phyloP scores from a whole-genome alignment of 1,284 basidiomycete species.

The Rhodotorula sp. region DNA sequence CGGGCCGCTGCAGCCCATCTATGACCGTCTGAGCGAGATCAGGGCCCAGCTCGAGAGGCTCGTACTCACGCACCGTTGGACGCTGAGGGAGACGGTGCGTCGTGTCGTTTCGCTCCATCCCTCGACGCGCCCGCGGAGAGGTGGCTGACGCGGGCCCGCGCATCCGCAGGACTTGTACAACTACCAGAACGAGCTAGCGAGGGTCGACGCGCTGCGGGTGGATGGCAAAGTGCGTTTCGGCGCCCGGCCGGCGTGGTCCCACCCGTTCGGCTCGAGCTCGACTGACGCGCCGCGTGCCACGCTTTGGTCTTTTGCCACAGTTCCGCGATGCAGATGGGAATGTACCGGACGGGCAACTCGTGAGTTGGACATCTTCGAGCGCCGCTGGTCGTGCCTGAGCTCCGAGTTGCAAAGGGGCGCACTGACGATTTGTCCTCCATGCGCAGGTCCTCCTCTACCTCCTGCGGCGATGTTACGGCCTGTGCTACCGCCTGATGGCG shows the following conservation, averaged over 20 bases:
- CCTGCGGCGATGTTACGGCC: constrained; percentile 89
- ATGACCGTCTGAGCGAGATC: constrained; percentile 85
- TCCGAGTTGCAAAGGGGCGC: neutral
- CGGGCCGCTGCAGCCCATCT: constrained; percentile 82
- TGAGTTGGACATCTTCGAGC: constrained; percentile 53
- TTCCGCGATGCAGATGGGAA: constrained; percentile 94
- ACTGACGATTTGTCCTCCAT: neutral
- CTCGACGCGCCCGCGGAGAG: neutral
- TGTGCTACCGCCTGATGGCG: constrained; percentile 90
- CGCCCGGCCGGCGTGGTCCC: too few species aligned
- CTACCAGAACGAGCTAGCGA: constrained; percentile 89
- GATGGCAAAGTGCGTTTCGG: constrained; percentile 68
- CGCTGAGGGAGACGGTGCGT: constrained; percentile 82
- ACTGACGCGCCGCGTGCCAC: neutral
- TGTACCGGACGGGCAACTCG: constrained; percentile 86
- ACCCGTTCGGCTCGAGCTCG: neutral
- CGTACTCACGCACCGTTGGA: constrained; percentile 95
- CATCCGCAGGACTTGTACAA: constrained; percentile 50
- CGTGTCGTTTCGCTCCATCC: neutral
- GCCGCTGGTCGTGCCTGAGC: neutral
- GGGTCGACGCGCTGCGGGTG: constrained; percentile 93
- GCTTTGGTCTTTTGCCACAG: constrained; percentile 19
- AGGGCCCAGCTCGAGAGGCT: constrained; percentile 83
- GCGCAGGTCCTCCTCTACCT: constrained; percentile 84
- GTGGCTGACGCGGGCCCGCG: neutral